Evolutionary conservation across 306 rosid species (phyloP).

Genomic region (Casuarina cunninghamiana): DNA sequence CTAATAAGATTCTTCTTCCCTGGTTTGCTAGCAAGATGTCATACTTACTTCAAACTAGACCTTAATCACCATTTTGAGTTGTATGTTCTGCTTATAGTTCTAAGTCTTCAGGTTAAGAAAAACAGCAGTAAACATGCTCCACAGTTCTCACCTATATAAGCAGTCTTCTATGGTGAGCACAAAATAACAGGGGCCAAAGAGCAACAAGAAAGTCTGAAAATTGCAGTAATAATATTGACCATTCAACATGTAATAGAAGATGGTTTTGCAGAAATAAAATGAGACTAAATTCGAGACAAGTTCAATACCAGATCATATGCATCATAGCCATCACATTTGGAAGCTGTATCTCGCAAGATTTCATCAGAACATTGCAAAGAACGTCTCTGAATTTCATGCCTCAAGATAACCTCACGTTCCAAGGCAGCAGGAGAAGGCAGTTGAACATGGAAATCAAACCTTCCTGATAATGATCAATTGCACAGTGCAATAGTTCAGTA

Average conservation of each 20-base stretch:
- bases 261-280: not conserved
- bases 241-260: not conserved
- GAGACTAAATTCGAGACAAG: constrained; percentile 7
- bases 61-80: not conserved
- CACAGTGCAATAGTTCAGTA: constrained; percentile 22
- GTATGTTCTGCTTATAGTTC: not conserved
- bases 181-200: constrained; percentile 13
- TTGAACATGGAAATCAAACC: constrained; percentile 88
- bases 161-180: not conserved
- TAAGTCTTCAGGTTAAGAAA: not conserved
- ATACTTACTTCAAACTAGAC: not conserved
- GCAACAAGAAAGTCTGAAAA: constrained; percentile 17
- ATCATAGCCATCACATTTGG: constrained; percentile 94
- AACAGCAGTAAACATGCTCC: not conserved
- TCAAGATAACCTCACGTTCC: constrained; percentile 82
- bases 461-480: constrained; percentile 48
- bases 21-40: not conserved
- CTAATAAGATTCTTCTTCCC: not conserved
- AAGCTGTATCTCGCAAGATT: constrained; percentile 71
- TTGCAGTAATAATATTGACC: not conserved
- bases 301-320: constrained; percentile 90
- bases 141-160: not conserved
- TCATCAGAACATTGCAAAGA: constrained; percentile 70
- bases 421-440: constrained; percentile 89
- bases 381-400: constrained; percentile 80